Evolutionary conservation across 352 stramenopile species (phyloP).

Genomic region (Blastocystis sp.): DNA sequence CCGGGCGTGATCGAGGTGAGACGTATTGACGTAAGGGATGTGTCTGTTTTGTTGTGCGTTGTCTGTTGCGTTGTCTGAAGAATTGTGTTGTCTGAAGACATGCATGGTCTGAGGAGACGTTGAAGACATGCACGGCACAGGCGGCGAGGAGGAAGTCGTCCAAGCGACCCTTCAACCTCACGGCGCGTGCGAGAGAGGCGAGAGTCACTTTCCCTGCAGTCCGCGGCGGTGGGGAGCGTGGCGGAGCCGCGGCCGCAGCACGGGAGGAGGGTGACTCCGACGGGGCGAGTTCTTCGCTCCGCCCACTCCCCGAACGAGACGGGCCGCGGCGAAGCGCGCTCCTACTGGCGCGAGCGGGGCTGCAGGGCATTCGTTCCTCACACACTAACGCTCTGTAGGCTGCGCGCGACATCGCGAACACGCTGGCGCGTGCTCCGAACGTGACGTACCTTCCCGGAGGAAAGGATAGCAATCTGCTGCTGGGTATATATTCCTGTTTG

Average conservation of each 20-base stretch:
- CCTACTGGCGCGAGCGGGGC: no score
- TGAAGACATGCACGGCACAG: no score
- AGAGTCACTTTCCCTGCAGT: conserved; percentile 35
- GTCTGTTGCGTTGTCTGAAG: conserved; percentile 4
- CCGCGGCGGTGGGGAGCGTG: background rate
- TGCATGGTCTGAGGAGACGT: background rate
- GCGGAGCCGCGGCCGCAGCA: no score
- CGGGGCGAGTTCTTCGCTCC: conserved; percentile 7
- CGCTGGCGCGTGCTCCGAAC: conserved; percentile 82
- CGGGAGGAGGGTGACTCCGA: no score
- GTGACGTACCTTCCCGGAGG: conserved; percentile 93
- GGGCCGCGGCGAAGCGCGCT: no score
- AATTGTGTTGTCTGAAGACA: background rate
- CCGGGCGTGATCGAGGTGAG: conserved; percentile 97
- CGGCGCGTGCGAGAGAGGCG: no score
- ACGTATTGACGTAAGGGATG: conserved; percentile 85
- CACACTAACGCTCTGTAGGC: conserved; percentile 74
- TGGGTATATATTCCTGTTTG: conserved; percentile 66
- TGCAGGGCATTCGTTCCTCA: background rate
- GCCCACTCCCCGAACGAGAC: no score
- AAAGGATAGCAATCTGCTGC: conserved; percentile 78
- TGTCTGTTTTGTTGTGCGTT: background rate
- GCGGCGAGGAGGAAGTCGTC: no score
- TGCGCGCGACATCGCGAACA: conserved; percentile 77
- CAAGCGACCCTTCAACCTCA: no score